These are phyloP conservation scores for Candida methanosorbosa DNA, from an alignment of 805 yeast species.

Conservation along the genomic window DNA sequence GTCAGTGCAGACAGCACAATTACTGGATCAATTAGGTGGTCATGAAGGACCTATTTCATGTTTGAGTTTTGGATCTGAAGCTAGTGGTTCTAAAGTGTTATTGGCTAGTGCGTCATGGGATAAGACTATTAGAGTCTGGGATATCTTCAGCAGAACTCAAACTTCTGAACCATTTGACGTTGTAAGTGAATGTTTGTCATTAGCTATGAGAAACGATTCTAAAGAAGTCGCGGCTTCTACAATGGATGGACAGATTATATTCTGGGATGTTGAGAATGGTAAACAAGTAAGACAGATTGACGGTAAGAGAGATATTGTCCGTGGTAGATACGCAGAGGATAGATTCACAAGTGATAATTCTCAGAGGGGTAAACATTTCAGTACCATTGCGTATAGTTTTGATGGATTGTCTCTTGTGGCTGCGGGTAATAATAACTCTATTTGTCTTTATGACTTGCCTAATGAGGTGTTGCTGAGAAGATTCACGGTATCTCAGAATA, in stretches of 20 bases:
- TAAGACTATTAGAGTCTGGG: constrained; percentile 89
- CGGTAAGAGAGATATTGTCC: constrained; percentile 75
- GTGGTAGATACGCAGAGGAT: constrained; percentile 79
- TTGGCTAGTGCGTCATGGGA: constrained; percentile 97
- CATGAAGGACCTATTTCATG: constrained; percentile 95
- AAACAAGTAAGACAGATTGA: constrained; percentile 79
- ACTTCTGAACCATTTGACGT: constrained; percentile 87
- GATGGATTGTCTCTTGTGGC: constrained; percentile 87
- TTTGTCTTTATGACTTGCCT: constrained; percentile 83
- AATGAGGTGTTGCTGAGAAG: constrained; percentile 80
- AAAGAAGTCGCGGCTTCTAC: constrained; percentile 83
- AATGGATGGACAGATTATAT: constrained; percentile 75
- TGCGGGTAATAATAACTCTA: constrained; percentile 87
- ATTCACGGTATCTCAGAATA: constrained; percentile 79
- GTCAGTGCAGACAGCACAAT: constrained; percentile 94
- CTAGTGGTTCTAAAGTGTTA: constrained; percentile 34
- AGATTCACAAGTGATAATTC: constrained; percentile 75
- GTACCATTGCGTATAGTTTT: constrained; percentile 73
- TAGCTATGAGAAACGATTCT: constrained; percentile 89
- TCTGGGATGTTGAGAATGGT: constrained; percentile 78
- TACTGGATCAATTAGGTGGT: constrained; percentile 81
- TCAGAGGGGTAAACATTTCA: constrained; percentile 75
- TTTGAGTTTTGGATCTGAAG: constrained; percentile 76
- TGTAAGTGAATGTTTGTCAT: constrained; percentile 71
- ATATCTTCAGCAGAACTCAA: constrained; percentile 78